A percentile compares a stretch with the other conserved stretches of the same genome.
Evolutionary conservation across 345 rosid species (phyloP).

Genomic region (Pistacia vera): DNA sequence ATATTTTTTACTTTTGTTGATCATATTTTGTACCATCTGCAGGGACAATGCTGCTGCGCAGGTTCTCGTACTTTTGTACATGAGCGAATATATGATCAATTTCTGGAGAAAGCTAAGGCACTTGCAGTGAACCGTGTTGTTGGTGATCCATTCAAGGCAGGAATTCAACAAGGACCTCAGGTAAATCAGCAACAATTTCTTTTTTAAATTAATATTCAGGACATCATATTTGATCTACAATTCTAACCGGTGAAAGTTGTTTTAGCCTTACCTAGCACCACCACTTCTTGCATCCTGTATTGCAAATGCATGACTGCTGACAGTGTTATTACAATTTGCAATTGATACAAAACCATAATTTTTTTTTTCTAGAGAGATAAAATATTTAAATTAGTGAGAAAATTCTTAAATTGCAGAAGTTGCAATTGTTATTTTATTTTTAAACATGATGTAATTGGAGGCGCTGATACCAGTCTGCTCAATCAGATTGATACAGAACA

Average conservation of each 20-base stretch:
- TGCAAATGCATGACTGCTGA: not conserved
- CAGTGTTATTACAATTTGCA: not conserved
- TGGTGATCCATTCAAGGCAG: constrained; percentile 88
- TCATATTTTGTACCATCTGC: constrained; percentile 16
- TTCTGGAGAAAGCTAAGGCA: constrained; percentile 80
- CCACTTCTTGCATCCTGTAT: not conserved
- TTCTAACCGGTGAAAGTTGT: not conserved
- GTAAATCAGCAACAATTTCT: constrained; percentile 32
- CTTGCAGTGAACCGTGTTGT: constrained; percentile 68
- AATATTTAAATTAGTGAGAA: not conserved
- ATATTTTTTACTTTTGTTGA: not conserved
- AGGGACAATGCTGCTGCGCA: constrained; percentile 98
- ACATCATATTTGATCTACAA: not conserved
- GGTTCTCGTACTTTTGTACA: constrained; percentile 98
- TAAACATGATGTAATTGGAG: not conserved
- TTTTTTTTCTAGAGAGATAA: no score
- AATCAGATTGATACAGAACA: constrained; percentile 74
- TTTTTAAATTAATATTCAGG: not conserved
- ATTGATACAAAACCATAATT: not conserved
- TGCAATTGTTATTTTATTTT: not conserved
- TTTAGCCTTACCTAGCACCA: not conserved
- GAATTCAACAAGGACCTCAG: constrained; percentile 98
- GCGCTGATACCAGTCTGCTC: not conserved
- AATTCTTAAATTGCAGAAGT: not conserved
- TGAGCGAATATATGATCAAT: constrained; percentile 79